Evolutionary conservation across 106 monocot species (phyloP).

Genomic region (Platanthera guangdongensis): DNA sequence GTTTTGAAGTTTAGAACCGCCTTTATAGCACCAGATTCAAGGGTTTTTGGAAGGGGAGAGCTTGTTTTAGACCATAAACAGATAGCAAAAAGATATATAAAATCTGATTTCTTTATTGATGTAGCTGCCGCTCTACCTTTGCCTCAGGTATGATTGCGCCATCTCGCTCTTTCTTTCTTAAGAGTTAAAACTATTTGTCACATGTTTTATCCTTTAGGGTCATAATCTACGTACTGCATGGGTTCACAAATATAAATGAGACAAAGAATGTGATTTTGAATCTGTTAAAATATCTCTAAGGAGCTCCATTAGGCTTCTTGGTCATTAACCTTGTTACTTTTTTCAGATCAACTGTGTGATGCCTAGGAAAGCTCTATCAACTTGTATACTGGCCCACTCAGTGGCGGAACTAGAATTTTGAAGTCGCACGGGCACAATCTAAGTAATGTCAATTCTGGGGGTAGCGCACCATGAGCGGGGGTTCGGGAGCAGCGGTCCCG

Average conservation of each 20-base stretch:
- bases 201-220: not conserved
- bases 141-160: constrained; percentile 57
- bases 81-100: constrained; percentile 60
- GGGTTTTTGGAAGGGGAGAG: constrained; percentile 85
- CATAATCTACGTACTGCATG: not conserved
- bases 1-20: constrained; percentile 74
- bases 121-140: constrained; percentile 69
- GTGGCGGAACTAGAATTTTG: too few relatives aligned
- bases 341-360: not conserved
- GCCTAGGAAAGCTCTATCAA: not conserved
- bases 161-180: not conserved
- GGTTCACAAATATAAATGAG: not conserved
- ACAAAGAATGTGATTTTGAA: not conserved
- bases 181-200: not conserved
- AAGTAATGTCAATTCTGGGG: too few relatives aligned
- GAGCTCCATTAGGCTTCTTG: not conserved
- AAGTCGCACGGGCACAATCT: too few relatives aligned
- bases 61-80: constrained; percentile 65
- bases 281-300: not conserved
- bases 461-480: too few relatives aligned
- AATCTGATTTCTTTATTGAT: constrained; percentile 65
- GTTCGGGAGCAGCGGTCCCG: too few relatives aligned
- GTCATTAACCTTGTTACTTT: not conserved
- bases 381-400: not conserved
- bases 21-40: constrained; percentile 72